phyloP scores from a whole-genome alignment of 1,139 yeast species.

The Geotrichum restrictum region DNA sequence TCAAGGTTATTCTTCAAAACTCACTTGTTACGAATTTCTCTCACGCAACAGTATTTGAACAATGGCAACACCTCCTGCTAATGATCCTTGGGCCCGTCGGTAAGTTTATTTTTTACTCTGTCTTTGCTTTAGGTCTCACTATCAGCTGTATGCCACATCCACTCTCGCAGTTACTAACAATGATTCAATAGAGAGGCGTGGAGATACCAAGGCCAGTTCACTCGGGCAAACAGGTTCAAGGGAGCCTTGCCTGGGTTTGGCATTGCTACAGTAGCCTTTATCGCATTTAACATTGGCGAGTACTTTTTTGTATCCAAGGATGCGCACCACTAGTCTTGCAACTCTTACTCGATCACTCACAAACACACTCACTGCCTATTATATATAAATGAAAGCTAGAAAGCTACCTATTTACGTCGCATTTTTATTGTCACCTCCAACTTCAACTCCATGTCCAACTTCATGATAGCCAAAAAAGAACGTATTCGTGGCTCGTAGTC shows the following conservation, averaged over 20 bases:
- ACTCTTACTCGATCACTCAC: not conserved
- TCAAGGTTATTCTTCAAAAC: not conserved
- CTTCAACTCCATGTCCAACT: no score
- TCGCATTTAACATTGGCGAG: conserved; percentile 62
- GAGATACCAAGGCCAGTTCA: conserved; percentile 82
- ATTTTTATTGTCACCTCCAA: no score
- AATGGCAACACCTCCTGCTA: conserved; percentile 33
- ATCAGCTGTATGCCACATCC: no score
- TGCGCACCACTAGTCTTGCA: conserved; percentile 10
- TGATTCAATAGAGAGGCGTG: conserved; percentile 66
- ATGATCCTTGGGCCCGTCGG: conserved; percentile 51
- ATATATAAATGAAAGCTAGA: no score
- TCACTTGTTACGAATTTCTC: not conserved
- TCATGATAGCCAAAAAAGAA: no score
- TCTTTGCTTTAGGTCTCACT: not conserved
- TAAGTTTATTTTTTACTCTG: conserved; percentile 29
- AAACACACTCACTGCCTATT: no score
- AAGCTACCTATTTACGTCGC: no score
- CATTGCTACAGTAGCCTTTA: conserved; percentile 73
- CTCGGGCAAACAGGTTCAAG: conserved; percentile 64
- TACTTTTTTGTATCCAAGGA: conserved; percentile 35
- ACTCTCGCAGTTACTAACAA: conserved; percentile 10
- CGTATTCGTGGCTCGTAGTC: no score
- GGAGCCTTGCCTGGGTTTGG: conserved; percentile 83
- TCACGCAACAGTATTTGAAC: not conserved